Evolutionary conservation across 2,329 filamentous ascomycete genomes (phyloP), one percentile per base, ranked within the genome.

Genomic region (Acrodontium crateriforme): DNA sequence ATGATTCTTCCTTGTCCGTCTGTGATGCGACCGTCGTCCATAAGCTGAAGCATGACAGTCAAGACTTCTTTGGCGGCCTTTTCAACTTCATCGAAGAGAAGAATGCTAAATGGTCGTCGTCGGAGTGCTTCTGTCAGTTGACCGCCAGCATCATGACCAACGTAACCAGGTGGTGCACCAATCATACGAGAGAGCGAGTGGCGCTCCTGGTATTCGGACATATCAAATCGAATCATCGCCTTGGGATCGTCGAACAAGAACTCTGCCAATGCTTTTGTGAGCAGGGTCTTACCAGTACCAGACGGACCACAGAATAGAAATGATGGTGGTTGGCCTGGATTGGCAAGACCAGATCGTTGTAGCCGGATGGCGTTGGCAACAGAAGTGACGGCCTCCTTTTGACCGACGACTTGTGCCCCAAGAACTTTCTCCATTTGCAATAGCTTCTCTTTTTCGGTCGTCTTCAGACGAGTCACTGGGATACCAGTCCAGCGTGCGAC

Each of bases 241-340:
- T 94, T 94, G 15, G 87, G 62, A 44, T 98, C 89, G 52, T 98
- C 89, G 61, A 98, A 98, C 16, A 98, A 66, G 63, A 98, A 98
- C 55, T 98, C 89, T 26, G 89, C 89, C 34, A 98, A 68, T 10
- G 87, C 89, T 59, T 98, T 98, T 40, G 87, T 95, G 32, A 98
- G 74, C 12, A 98, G 65, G 11, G 89, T 98, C 63, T 98, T 98
- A 65, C 89, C 89, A 9, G 89, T 98, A 64, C 89, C 89, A 0
- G 87, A 95, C 9, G 89, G 89, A 63, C 89, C 89, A 49, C 89
- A 95, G 72, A 98, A 98, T 32, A 98, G 69, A 75, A 98, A 98
- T 51, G 83, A 93, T 3, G 89, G 89, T 15, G 89, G 89, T 47
- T 93, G 83, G 54, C 95, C 95, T 16, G 89, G 89, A 53, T 98